Conservation (phyloP, 169 alveolate species). For the Amoebophrya sp. region DNA sequence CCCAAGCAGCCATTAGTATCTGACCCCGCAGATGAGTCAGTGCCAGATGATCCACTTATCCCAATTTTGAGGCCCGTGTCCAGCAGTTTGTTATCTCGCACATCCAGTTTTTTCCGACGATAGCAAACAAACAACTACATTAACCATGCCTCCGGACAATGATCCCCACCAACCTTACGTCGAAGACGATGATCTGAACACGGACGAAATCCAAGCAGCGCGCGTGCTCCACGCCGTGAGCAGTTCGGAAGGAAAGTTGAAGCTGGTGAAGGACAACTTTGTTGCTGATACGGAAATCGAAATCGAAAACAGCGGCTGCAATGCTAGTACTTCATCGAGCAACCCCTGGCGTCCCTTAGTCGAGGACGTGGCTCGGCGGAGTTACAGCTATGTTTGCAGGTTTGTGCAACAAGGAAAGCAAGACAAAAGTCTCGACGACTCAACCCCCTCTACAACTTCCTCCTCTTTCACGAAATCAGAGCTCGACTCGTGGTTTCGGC, state of each 20-base stretch:
- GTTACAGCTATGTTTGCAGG: neutral
- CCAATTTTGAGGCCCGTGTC: too few relatives aligned
- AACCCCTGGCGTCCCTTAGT: neutral
- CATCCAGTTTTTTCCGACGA: too few relatives aligned
- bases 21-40: too few relatives aligned
- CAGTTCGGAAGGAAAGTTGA: neutral
- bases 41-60: too few relatives aligned
- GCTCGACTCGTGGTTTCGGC: neutral
- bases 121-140: too few relatives aligned
- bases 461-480: neutral
- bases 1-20: too few relatives aligned
- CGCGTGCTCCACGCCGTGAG: neutral
- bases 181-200: neutral
- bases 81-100: too few relatives aligned
- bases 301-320: too few relatives aligned
- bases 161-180: too few relatives aligned
- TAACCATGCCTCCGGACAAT: too few relatives aligned
- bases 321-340: too few relatives aligned
- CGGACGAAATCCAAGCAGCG: neutral
- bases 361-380: neutral
- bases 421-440: neutral
- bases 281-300: neutral
- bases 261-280: neutral
- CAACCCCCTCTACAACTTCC: neutral
- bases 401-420: neutral